Base-by-base conservation (phyloP, 129 eudicot species). In the Calendula officinalis region DNA sequence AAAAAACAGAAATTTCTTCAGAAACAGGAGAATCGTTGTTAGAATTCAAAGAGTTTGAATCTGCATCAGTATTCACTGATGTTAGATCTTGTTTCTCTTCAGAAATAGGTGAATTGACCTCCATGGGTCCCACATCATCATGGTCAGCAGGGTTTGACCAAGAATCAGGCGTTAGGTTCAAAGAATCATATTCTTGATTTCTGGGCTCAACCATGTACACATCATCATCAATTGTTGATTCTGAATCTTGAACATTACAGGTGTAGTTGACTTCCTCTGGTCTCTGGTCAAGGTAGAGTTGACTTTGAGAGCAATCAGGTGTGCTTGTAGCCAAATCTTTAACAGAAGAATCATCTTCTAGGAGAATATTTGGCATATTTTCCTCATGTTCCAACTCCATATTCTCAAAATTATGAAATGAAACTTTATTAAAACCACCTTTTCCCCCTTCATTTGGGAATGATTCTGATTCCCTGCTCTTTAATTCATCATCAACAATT, bases 391-490 rank as follows among this genome's bases (percentile, higher is more conserved):
- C 73, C 13, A 41, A 56, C 17, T 46, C 79, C 66, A 33, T 61
- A 57, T n/a, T 60, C 49, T 69, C 72, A 54, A 74, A 60, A 56
- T 71, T 73, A 64, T 81, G 79, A 69, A 8, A 22, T 22, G 30
- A 75, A 72, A 61, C 74, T 75, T 78, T 73, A 64, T 75, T 72
- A 7, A 72, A 17, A 66, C 15, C 71, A 73, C 77, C 73, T 14
- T 40, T 35, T 62, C 39, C 68, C 40, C 12, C 49, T 67, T 43
- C 70, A 53, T 64, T 79, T 53, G 77, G 37, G 34, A 49, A 38
- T 13, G 48, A 62, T 8, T 38, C 45, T 42, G 58, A 53, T 59
- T 76, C 78, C 12, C 2, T 16, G 38, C 53, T 52, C 36, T 76
- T 69, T 48, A 4, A 16, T 8, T 38, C 78, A 58, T 12, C 32